These are phyloP conservation scores for Curvularia hawaiiensis DNA, from an alignment of 2,329 filamentous ascomycete species.

Conservation along the genomic window DNA sequence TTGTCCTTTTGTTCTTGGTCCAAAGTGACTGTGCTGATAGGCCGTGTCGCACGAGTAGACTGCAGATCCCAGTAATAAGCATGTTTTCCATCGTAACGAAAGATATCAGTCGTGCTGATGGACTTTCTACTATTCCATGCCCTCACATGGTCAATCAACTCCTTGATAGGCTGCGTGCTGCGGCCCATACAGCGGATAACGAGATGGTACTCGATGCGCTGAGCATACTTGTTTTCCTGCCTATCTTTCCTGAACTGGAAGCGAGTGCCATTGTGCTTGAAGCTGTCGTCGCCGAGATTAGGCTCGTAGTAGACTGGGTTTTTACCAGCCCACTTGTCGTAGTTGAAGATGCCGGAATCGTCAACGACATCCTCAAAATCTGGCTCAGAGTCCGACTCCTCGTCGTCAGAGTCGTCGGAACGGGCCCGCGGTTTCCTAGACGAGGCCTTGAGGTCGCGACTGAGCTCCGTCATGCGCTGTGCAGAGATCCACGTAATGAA, in stretches of 20 bases:
- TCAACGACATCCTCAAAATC: conserved; percentile 27
- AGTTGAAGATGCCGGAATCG: conserved; percentile 53
- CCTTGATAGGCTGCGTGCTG: conserved; percentile 55
- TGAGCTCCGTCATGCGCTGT: conserved; percentile 46
- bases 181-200: conserved; percentile 54
- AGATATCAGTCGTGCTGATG: conserved; percentile 53
- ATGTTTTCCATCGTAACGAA: conserved; percentile 46
- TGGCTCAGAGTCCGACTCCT: not conserved
- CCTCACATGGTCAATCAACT: conserved; percentile 53
- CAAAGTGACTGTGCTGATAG: conserved; percentile 77
- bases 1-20: conserved; percentile 68
- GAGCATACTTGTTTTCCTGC: conserved; percentile 22
- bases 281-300: conserved; percentile 52
- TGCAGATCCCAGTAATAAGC: conserved; percentile 49
- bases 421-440: conserved; percentile 33
- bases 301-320: conserved; percentile 57
- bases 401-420: conserved; percentile 22
- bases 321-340: conserved; percentile 55
- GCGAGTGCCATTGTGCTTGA: conserved; percentile 50
- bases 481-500: conserved; percentile 53
- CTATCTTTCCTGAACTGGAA: conserved; percentile 48
- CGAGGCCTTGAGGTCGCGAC: conserved; percentile 47
- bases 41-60: conserved; percentile 65
- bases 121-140: conserved; percentile 51
- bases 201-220: conserved; percentile 9